Evolutionary conservation across 768 basidiomycete genomes (phyloP), one percentile per base, ranked within the genome.

Genomic region (Podaxis sp.): DNA sequence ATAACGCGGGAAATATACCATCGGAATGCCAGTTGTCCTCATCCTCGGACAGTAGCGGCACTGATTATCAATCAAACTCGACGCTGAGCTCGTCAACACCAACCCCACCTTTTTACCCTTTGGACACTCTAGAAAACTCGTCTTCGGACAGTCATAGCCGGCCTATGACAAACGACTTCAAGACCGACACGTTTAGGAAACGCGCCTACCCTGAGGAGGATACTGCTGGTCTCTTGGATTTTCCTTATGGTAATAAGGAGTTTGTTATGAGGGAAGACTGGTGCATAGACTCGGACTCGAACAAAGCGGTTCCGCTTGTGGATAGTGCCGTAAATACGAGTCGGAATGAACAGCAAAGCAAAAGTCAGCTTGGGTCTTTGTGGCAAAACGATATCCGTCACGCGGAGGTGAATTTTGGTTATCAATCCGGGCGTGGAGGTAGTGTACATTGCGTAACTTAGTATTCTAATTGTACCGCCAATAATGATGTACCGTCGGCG

Each of bases 81-180:
- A 33, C 53, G 3, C 20, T 55, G 44, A 30, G 33, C 33, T 38
- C 54, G n/a, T 30, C 41, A 11, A 55, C 60, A 6, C n/a, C 60
- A 10, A 62, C 55, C 2, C 54, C 54, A 2, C 55, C 61, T 50
- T 50, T 49, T 48, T 56, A 56, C 38, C 36, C 54, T 50, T 24
- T 49, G 46, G 46, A 50, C 52, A 41, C 49, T 11, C 4, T 37
- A 20, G 44, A 37, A 17, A 44, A 22, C 15, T 15, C 53, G 3
- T 24, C 60, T 24, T 36, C 46, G 28, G 33, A 48, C 4, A 24
- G 12, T 15, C 44, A 56, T 17, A 22, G 46, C 26, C 24, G 24
- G 41, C 30, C 41, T 37, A 24, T 62, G 28, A 13, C 41, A 2
- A 46, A 28, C 24, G 48, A 56, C 7, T 56, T 49, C 33, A 24